Percentiles rank a stretch among this genome's conserved stretches.
phyloP scores from a whole-genome alignment of 805 yeast genomes.

The Ogataea chonburiensis region DNA sequence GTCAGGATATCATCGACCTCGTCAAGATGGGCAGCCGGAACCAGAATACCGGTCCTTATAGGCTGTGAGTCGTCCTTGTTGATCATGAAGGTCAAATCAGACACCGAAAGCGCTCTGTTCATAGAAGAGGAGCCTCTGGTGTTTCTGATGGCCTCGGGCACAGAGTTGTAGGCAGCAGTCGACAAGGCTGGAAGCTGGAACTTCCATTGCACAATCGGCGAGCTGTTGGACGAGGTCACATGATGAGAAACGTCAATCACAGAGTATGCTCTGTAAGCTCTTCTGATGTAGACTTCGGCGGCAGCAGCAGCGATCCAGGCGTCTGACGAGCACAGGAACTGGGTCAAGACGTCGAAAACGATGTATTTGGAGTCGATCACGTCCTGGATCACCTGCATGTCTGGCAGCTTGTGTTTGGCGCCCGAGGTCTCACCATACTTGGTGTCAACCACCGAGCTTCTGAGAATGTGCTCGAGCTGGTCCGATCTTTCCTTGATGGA shows the following conservation, averaged over 20 bases:
- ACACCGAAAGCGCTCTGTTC: conserved; percentile 89
- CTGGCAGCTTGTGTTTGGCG: conserved; percentile 76
- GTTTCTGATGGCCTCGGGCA: conserved; percentile 47
- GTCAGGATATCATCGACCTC: conserved; percentile 82
- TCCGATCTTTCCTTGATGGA: conserved; percentile 94
- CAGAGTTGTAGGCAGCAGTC: conserved; percentile 72
- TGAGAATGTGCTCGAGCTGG: conserved; percentile 93
- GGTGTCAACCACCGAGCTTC: conserved; percentile 85
- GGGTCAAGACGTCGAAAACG: conserved; percentile 93
- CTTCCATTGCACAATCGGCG: conserved; percentile 81
- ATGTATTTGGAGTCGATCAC: conserved; percentile 95
- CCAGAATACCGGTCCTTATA: conserved; percentile 79
- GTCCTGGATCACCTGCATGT: conserved; percentile 75
- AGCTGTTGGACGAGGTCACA: conserved; percentile 42
- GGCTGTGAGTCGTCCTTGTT: conserved; percentile 66
- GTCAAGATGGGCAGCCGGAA: conserved; percentile 79
- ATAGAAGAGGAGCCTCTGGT: conserved; percentile 40
- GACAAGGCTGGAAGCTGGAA: conserved; percentile 78
- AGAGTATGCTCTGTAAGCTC: conserved; percentile 95
- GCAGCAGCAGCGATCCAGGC: conserved; percentile 94
- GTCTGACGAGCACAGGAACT: conserved; percentile 80
- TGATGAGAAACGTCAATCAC: conserved; percentile 73
- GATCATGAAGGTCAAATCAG: conserved; percentile 84
- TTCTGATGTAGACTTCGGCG: conserved; percentile 91
- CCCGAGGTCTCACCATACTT: conserved; percentile 81